Conservation (phyloP, 2,329 filamentous ascomycete species). For the Mariannaea elegans region DNA sequence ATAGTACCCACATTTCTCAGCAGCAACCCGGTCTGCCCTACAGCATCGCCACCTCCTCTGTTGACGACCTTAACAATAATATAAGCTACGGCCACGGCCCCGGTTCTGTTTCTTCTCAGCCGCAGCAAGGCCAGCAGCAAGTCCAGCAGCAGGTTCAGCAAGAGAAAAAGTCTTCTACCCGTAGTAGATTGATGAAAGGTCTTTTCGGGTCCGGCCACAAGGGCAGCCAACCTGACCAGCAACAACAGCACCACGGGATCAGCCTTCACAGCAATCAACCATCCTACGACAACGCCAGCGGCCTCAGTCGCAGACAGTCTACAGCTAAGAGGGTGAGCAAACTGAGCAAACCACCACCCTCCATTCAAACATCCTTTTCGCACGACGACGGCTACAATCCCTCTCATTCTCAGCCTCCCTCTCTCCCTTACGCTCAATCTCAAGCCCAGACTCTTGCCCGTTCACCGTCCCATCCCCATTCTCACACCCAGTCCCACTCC, state of each 20-base stretch:
- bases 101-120: slow-evolving; percentile 25
- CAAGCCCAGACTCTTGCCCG: slow-evolving; percentile 12
- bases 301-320: slow-evolving; percentile 63
- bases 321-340: slow-evolving; percentile 68
- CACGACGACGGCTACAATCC: slow-evolving; percentile 20
- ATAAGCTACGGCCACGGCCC: slow-evolving; percentile 32
- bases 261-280: slow-evolving; percentile 39
- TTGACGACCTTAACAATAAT: slow-evolving; percentile 50
- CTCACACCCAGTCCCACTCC: slow-evolving; percentile 21
- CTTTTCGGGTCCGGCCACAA: slow-evolving; percentile 27
- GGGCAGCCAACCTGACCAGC: slow-evolving; percentile 29
- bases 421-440: slow-evolving; percentile 20
- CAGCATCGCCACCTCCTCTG: slow-evolving; percentile 49
- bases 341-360: slow-evolving; percentile 42
- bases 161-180: slow-evolving; percentile 19
- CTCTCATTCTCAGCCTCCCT: slow-evolving; percentile 10
- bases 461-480: slow-evolving; percentile 11
- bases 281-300: slow-evolving; percentile 59
- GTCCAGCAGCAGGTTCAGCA: slow-evolving; percentile 46
- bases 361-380: slow-evolving; percentile 53
- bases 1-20: slow-evolving; percentile 45
- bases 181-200: slow-evolving; percentile 25
- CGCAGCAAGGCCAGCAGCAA: slow-evolving; percentile 38
- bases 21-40: slow-evolving; percentile 43
- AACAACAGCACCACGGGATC: slow-evolving; percentile 43